phyloP scores from a whole-genome alignment of 768 basidiomycete species.

The Lyophyllum semitale region DNA sequence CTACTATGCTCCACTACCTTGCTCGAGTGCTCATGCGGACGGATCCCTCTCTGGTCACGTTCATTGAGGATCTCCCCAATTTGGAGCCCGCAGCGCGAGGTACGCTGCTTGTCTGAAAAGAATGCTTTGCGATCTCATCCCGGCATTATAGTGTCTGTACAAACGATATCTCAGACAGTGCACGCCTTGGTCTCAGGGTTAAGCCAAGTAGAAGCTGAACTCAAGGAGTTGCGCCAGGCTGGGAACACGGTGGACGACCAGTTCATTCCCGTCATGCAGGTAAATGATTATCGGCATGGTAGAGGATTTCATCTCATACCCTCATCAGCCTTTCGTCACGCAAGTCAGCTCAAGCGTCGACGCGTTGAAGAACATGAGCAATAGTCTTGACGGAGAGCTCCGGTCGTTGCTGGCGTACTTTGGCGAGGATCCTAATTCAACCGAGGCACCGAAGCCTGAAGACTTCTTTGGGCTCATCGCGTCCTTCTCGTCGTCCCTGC shows the following conservation, averaged over 20 bases:
- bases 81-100: constrained; percentile 83
- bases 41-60: constrained; percentile 65
- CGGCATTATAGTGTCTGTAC: constrained; percentile 66
- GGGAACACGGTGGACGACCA: constrained; percentile 47
- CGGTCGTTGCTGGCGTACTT: constrained; percentile 66
- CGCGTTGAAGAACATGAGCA: constrained; percentile 65
- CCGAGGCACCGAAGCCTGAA: constrained; percentile 73
- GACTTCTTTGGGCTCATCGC: constrained; percentile 78
- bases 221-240: constrained; percentile 40
- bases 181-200: constrained; percentile 59
- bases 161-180: constrained; percentile 61
- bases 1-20: constrained; percentile 91
- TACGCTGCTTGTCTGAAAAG: constrained; percentile 36
- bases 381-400: constrained; percentile 60
- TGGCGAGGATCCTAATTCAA: constrained; percentile 69
- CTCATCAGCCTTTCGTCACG: constrained; percentile 47
- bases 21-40: constrained; percentile 70
- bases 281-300: constrained; percentile 19
- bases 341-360: constrained; percentile 55
- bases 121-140: background rate
- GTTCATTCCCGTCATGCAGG: constrained; percentile 74
- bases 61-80: constrained; percentile 80
- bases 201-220: constrained; percentile 56
- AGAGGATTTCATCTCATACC: background rate
- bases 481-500: constrained; percentile 74